A percentile compares a stretch with the other conserved stretches of the same genome.
Evolutionary conservation across 768 basidiomycete genomes (phyloP).

Genomic region (Suillus weaverae): DNA sequence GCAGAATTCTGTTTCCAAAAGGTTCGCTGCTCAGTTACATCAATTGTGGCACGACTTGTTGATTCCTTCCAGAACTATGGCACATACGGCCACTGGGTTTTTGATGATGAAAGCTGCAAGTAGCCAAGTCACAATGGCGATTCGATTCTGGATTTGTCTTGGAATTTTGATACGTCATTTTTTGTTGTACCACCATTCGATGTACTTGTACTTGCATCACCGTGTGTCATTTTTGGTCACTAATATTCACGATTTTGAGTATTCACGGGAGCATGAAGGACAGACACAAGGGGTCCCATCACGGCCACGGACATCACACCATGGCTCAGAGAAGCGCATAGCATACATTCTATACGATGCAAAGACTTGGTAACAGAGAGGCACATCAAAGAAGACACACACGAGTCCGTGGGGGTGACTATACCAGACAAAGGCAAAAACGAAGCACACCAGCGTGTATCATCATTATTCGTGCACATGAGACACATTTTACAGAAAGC

Average conservation of each 20-base stretch:
- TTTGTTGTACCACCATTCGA: not conserved
- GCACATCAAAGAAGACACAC: too few species aligned
- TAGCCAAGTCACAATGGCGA: not conserved
- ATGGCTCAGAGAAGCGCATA: too few species aligned
- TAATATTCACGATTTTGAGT: not conserved
- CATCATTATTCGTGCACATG: too few species aligned
- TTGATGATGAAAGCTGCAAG: slow-evolving; percentile 21
- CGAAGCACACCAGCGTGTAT: too few species aligned
- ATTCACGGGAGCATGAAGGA: not conserved
- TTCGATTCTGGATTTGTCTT: not conserved
- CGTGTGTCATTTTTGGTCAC: not conserved
- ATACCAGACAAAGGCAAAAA: too few species aligned
- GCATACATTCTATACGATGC: too few species aligned
- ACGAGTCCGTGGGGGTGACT: too few species aligned
- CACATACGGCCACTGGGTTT: slow-evolving; percentile 25
- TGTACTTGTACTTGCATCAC: not conserved
- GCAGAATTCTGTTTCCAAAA: slow-evolving; percentile 24
- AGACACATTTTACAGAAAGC: too few species aligned
- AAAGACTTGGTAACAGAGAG: too few species aligned
- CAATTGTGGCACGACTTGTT: not conserved
- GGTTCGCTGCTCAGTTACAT: slow-evolving; percentile 13
- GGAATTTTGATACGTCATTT: not conserved
- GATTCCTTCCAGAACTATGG: slow-evolving; percentile 16
- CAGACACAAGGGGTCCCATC: not conserved
- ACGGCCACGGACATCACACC: too few species aligned